Base-by-base conservation (phyloP, 345 rosid genomes). In the Populus euphratica region DNA sequence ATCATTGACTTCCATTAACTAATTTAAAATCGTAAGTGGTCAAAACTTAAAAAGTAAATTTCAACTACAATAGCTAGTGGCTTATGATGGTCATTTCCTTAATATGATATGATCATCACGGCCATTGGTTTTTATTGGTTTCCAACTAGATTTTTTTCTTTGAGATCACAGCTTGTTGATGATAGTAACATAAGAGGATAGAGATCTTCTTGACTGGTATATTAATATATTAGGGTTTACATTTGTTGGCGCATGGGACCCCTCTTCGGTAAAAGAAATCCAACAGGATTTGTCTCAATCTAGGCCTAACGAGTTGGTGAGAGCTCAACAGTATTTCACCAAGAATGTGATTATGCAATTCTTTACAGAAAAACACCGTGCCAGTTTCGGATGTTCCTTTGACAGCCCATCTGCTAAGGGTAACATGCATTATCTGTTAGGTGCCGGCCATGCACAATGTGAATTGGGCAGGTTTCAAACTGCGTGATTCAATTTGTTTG, bases 1-100 rank as follows among this genome's bases (percentile, higher is more conserved):
- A 69, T 82, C n/a, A 25, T 80, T 80, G 85, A 81, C 84, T 83
- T 84, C 73, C 13, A 2, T n/a, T 43, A 62, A 20, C 6, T 6
- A 31, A 72, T 29, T 14, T 56, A n/a, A 70, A 29, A 23, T 27
- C 1, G 21, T 0, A 31, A 16, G 20, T 7, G 33, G 65, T 72
- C 74, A 72, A 72, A 52, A 0, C 63, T 41, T 41, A 41, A 10
- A 41, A 41, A n/a, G 33, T 31, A 63, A 65, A 29, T 21, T 10
- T 68, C 72, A 39, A 38, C 20, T 5, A 17, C 59, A 31, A 39
- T 25, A 61, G 20, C 54, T n/a, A 6, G 23, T 73, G 68, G 38
- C 76, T 49, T 71, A 14, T 13, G 18, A 33, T 33, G 36, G 36
- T 33, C 4, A 33, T 33, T 33, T 33, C 36, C 36, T 33, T 33